Base-by-base conservation (phyloP, 202 grass and related monocot genomes). In the Schoenoplectus tabernaemontani region DNA sequence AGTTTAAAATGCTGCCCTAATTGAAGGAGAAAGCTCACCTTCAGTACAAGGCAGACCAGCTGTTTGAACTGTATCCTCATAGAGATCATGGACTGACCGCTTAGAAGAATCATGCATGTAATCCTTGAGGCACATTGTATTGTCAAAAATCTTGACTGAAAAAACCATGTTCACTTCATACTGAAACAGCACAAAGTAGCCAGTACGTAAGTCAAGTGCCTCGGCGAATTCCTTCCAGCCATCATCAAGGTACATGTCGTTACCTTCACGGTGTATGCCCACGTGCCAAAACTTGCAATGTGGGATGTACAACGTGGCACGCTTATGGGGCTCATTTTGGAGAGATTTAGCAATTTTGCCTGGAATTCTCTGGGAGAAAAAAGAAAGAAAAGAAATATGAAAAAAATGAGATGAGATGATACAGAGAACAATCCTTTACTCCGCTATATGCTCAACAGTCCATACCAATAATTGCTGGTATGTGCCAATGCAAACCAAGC, bases 111-210 rank as follows among this genome's bases (percentile, higher is more conserved):
- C 24, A 15, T 7, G 4, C n/a, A 33, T 33, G 7, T 80, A 85
- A 32, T 81, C 77, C 16, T 85, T 85, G 9, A 50, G 56, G 32
- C 83, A 81, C 32, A 77, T 69, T 7, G 64, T 80, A 30, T 71
- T 60, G 43, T 81, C 76, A 34, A 64, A 81, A 51, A 81, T 28
- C 37, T 72, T 64, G 8, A 80, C 46, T 0, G 53, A 79, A 58
- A 85, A 85, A 12, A 85, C 62, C 77, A 85, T 62, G 56, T 85
- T 85, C 3, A 74, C 77, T 48, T 80, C 12, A 24, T 81, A 41
- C 36, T 32, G 77, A 38, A 85, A 85, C 64, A 85, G 57, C 32
- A 85, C 26, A 54, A 85, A 81, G 56, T 68, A 84, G 5, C 82
- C 82, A 1, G 77, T 54, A 46, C 42, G 30, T 7, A 84, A 13